These are phyloP conservation scores for Achaetomiella virescens DNA, from an alignment of 495 filamentous ascomycete genomes.

Conservation along the genomic window DNA sequence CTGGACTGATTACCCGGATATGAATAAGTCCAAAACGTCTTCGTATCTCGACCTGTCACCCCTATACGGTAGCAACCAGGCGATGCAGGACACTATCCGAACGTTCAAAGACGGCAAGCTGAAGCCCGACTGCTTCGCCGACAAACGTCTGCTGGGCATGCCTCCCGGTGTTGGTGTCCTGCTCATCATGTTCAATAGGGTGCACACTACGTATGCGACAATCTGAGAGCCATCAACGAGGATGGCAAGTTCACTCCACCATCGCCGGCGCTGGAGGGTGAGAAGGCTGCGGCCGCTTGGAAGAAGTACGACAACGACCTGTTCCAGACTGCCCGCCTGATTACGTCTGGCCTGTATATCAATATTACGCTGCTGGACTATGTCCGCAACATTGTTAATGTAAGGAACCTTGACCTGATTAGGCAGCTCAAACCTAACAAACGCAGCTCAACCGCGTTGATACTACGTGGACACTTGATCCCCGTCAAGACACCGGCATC, in stretches of 20 bases:
- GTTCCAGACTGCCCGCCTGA: constrained; percentile 73
- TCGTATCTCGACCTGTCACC: constrained; percentile 82
- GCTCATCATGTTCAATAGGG: constrained; percentile 69
- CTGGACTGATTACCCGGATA: constrained; percentile 38
- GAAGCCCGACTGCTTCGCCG: constrained; percentile 76
- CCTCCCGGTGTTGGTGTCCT: constrained; percentile 76
- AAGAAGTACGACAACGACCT: constrained; percentile 74
- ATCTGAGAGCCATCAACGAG: constrained; percentile 65
- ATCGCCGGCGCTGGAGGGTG: constrained; percentile 36
- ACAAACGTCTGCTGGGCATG: constrained; percentile 69
- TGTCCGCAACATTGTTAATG: constrained; percentile 74
- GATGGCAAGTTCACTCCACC: constrained; percentile 63
- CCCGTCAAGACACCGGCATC: constrained; percentile 53
- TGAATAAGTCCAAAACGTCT: constrained; percentile 61
- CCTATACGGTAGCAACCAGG: constrained; percentile 75
- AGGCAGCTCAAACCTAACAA: no score
- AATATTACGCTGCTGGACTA: constrained; percentile 82
- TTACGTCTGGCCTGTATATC: constrained; percentile 78
- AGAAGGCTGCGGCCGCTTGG: constrained; percentile 53
- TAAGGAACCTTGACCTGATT: constrained; percentile 9
- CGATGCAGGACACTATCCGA: constrained; percentile 67
- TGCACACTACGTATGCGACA: constrained; percentile 75
- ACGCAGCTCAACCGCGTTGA: constrained; percentile 60
- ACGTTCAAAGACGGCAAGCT: constrained; percentile 77
- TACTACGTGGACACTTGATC: constrained; percentile 76